A percentile compares a stretch with the other conserved stretches of the same genome.
These are phyloP conservation scores for Evansstolkia leycettana DNA, from an alignment of 495 filamentous ascomycete genomes.

Conservation along the genomic window DNA sequence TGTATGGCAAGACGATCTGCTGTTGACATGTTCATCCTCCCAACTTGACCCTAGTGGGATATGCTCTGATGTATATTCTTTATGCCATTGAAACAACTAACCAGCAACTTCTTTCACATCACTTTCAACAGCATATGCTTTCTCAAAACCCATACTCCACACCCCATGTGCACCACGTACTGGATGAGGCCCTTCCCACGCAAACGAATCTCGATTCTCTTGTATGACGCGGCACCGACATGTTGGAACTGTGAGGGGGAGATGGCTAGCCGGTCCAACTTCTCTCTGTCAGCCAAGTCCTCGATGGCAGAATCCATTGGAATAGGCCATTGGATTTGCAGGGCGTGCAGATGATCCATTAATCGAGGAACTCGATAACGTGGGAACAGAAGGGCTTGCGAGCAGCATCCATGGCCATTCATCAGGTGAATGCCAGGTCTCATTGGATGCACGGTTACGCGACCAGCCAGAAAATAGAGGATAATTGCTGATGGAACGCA, in stretches of 20 bases:
- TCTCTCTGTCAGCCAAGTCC: constrained; percentile 6
- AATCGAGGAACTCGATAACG: constrained; percentile 11
- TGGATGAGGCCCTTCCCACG: constrained; percentile 8
- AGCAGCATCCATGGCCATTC: constrained; percentile 26
- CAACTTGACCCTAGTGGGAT: no score
- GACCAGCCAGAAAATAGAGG: constrained; percentile 25
- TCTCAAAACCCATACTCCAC: constrained; percentile 20
- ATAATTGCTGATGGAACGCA: constrained; percentile 20
- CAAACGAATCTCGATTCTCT: constrained; percentile 10
- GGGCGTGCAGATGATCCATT: constrained; percentile 8
- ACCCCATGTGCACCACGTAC: constrained; percentile 16
- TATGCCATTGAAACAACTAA: no score
- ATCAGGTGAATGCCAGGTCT: constrained; percentile 19
- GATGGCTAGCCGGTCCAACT: constrained; percentile 12
- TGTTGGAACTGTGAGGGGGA: constrained; percentile 19
- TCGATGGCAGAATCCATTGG: constrained; percentile 15
- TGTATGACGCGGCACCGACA: constrained; percentile 17
- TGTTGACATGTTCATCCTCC: no score
- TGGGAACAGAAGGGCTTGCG: constrained; percentile 23
- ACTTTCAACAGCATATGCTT: constrained; percentile 6
- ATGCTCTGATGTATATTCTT: no score
- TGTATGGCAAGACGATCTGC: no score
- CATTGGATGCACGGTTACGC: constrained; percentile 23
- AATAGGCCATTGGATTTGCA: constrained; percentile 4
- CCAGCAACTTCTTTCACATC: no score